Evolutionary conservation across 345 rosid species (phyloP).

Genomic region (Eucalyptus paniculata): DNA sequence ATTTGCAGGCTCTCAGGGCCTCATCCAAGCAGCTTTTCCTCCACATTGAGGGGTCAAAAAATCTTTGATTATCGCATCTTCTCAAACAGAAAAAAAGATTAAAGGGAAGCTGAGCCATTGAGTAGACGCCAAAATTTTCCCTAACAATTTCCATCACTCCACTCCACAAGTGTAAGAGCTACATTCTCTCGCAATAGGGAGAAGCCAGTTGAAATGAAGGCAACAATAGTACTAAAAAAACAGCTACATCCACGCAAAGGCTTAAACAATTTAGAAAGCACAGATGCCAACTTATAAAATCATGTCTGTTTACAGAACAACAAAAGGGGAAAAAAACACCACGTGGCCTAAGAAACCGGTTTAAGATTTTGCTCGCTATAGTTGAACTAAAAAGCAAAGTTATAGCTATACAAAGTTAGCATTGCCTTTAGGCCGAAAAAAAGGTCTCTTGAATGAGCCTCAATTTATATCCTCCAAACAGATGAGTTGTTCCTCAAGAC

Average conservation of each 20-base stretch:
- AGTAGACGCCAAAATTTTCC: not conserved
- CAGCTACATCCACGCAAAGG: not conserved
- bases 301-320: not conserved
- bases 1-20: not conserved
- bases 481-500: not conserved
- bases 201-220: not conserved
- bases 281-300: not conserved
- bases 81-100: not conserved
- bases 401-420: not conserved
- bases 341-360: not conserved
- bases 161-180: not conserved
- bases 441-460: not conserved
- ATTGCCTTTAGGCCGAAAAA: not conserved
- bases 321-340: not conserved
- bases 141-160: not conserved
- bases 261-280: not conserved
- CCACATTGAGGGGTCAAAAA: not conserved
- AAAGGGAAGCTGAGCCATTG: not conserved
- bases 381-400: not conserved
- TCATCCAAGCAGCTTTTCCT: not conserved
- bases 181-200: not conserved
- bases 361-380: not conserved
- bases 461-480: not conserved
- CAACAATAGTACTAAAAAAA: not conserved
- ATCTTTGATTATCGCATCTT: not conserved